These are phyloP conservation scores for Colletotrichum sojae DNA, from an alignment of 2,329 filamentous ascomycete species.

Conservation along the genomic window DNA sequence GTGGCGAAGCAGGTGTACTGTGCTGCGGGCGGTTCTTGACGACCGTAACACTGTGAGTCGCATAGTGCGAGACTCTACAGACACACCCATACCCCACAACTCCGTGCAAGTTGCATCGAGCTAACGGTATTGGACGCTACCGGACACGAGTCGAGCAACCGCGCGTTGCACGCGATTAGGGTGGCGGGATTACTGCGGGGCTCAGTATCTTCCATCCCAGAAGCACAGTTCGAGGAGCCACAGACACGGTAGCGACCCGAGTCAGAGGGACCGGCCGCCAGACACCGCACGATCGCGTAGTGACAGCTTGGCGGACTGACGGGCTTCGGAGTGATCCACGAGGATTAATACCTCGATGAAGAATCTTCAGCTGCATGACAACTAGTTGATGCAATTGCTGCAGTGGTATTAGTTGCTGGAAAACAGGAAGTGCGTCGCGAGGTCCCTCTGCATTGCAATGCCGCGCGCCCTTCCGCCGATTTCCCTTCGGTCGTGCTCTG, in stretches of 20 bases:
- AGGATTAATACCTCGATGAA: neutral
- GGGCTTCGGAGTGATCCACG: slow-evolving; percentile 19
- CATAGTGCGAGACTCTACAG: slow-evolving; percentile 13
- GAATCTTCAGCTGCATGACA: slow-evolving; percentile 4
- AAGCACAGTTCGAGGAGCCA: neutral
- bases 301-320: slow-evolving; percentile 40
- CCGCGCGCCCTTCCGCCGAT: slow-evolving; percentile 15
- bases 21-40: neutral
- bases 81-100: neutral
- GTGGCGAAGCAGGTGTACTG: slow-evolving; percentile 23
- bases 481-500: slow-evolving; percentile 11
- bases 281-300: slow-evolving; percentile 25
- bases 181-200: slow-evolving; percentile 1
- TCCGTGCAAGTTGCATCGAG: neutral
- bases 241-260: slow-evolving; percentile 19
- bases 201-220: slow-evolving; percentile 6
- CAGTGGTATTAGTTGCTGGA: neutral
- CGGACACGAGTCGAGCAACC: slow-evolving; percentile 11
- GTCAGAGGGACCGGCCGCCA: slow-evolving; percentile 24
- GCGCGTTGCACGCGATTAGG: neutral
- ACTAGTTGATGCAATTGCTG: neutral
- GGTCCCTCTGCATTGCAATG: slow-evolving; percentile 16
- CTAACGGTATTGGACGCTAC: slow-evolving; percentile 29
- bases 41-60: neutral
- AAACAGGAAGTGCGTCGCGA: neutral